phyloP scores from a whole-genome alignment of 2,329 filamentous ascomycete species.

The Setomelanomma holmii region DNA sequence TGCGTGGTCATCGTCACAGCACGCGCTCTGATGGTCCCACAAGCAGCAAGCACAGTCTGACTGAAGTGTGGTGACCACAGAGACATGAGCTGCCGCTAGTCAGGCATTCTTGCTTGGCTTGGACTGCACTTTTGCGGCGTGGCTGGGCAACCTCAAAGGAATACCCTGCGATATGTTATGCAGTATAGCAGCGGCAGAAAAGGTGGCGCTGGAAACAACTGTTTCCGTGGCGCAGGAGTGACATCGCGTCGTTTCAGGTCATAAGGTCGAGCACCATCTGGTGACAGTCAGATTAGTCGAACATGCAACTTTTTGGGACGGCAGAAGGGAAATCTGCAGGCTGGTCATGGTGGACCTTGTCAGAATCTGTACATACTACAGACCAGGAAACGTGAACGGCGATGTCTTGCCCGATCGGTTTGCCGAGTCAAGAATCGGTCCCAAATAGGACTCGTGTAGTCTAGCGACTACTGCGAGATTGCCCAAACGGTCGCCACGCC shows the following conservation, averaged over 20 bases:
- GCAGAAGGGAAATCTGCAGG: neutral
- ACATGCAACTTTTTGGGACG: neutral
- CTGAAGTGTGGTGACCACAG: no score
- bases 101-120: no score
- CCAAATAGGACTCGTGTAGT: neutral
- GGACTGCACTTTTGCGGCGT: neutral
- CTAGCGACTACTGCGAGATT: neutral
- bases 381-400: neutral
- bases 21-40: no score
- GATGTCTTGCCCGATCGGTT: neutral
- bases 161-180: neutral
- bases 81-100: no score
- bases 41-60: no score
- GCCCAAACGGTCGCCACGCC: neutral
- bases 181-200: neutral
- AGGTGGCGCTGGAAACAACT: conserved; percentile 3
- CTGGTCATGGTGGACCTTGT: conserved; percentile 1
- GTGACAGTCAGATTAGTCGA: neutral
- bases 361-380: no score
- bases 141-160: neutral
- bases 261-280: neutral
- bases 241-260: conserved; percentile 4
- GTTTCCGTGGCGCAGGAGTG: conserved; percentile 1
- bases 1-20: no score
- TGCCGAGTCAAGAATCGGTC: neutral